A percentile compares a stretch with the other conserved stretches of the same genome.
Conservation (phyloP, 2,329 filamentous ascomycete species). For the Lasiodiplodia theobromae region DNA sequence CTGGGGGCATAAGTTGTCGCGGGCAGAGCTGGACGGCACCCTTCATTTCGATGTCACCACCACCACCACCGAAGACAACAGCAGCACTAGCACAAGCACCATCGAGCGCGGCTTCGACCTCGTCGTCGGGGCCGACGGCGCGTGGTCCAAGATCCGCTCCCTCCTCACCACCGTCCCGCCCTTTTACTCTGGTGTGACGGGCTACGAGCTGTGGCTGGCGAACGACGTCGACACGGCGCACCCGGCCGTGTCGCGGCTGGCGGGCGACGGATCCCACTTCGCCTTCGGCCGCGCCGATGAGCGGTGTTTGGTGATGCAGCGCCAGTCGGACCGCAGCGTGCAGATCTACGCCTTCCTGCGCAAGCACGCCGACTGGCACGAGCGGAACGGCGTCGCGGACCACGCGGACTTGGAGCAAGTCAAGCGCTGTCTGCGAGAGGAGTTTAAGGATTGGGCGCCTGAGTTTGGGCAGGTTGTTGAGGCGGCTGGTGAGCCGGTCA, state of each 20-base stretch:
- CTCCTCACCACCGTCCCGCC: constrained; percentile 48
- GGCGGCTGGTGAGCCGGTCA: constrained; percentile 24
- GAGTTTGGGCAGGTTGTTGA: constrained; percentile 33
- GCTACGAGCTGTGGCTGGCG: constrained; percentile 52
- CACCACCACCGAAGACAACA: background rate
- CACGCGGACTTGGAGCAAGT: constrained; percentile 48
- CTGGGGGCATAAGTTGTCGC: constrained; percentile 47
- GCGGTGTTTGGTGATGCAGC: constrained; percentile 49
- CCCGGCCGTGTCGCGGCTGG: constrained; percentile 53
- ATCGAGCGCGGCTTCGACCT: constrained; percentile 50
- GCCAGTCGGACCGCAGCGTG: constrained; percentile 59
- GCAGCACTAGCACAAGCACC: background rate
- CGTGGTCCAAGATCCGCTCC: constrained; percentile 50
- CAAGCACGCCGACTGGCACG: constrained; percentile 48
- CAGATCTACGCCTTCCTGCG: constrained; percentile 48
- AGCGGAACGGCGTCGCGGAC: constrained; percentile 55
- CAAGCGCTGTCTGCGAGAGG: constrained; percentile 42
- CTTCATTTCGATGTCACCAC: constrained; percentile 5
- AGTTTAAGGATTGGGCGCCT: constrained; percentile 38
- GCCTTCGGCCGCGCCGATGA: constrained; percentile 43
- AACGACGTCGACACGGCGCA: constrained; percentile 51
- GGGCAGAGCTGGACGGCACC: constrained; percentile 12
- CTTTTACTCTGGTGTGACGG: constrained; percentile 56
- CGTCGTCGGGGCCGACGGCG: constrained; percentile 58
- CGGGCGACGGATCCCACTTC: constrained; percentile 45